Conservation (phyloP, 257 asterid species). For the Linderniella brevidens region DNA sequence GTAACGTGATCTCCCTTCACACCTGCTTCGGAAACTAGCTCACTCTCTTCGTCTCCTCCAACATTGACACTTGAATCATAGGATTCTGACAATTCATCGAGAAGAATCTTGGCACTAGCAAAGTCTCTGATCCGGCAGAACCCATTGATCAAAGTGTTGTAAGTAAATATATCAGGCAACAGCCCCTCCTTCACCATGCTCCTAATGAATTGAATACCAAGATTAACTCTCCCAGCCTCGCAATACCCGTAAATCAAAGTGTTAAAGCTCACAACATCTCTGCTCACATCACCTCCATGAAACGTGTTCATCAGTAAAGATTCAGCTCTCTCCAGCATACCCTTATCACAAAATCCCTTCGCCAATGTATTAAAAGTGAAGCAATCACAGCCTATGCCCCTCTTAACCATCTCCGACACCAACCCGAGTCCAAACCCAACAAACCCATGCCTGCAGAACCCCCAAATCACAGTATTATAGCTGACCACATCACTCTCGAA, state of each 20-base stretch:
- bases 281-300: conserved; percentile 20
- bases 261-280: conserved; percentile 41
- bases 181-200: conserved; percentile 40
- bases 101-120: conserved; percentile 40
- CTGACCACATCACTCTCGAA: conserved; percentile 41
- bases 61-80: conserved; percentile 4
- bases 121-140: conserved; percentile 61
- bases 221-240: conserved; percentile 33
- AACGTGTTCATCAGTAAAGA: conserved; percentile 30
- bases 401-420: conserved; percentile 69
- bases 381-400: conserved; percentile 26
- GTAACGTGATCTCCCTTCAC: conserved; percentile 34
- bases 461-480: conserved; percentile 89
- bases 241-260: conserved; percentile 51
- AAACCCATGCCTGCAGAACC: conserved; percentile 43
- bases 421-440: conserved; percentile 51
- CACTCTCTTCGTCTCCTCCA: conserved; percentile 13
- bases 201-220: conserved; percentile 34
- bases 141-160: conserved; percentile 57
- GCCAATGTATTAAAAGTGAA: conserved; percentile 62
- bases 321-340: conserved; percentile 40
- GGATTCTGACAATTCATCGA: conserved; percentile 34
- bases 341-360: conserved; percentile 72
- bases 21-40: conserved; percentile 14
- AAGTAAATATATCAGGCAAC: conserved; percentile 47